Evolutionary conservation across 1,284 basidiomycete species (phyloP).

Genomic region (Tylopilus sp.): DNA sequence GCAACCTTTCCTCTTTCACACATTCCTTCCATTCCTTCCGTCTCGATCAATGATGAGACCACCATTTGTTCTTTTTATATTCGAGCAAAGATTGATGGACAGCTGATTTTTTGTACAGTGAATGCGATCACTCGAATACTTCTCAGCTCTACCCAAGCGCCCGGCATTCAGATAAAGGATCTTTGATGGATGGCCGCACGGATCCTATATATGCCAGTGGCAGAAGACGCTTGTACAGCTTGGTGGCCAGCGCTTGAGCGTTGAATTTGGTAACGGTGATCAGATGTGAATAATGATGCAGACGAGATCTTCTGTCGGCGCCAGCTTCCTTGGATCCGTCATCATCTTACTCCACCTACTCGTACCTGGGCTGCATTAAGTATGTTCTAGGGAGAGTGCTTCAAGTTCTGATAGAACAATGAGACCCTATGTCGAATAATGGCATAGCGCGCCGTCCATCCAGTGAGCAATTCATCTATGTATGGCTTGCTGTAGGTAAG

Average conservation of each 20-base stretch:
- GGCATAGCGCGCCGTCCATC: neutral
- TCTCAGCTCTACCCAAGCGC: slow-evolving; percentile 82
- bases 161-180: slow-evolving; percentile 66
- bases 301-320: slow-evolving; percentile 3
- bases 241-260: slow-evolving; percentile 10
- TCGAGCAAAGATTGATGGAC: slow-evolving; percentile 13
- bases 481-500: neutral
- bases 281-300: slow-evolving; percentile 14
- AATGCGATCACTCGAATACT: slow-evolving; percentile 70
- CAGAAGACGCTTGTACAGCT: slow-evolving; percentile 21
- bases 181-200: slow-evolving; percentile 17
- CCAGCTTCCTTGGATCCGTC: slow-evolving; percentile 1
- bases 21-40: slow-evolving; percentile 2
- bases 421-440: slow-evolving; percentile 5
- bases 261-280: slow-evolving; percentile 25
- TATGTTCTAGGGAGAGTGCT: neutral
- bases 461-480: neutral
- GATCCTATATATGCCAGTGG: neutral
- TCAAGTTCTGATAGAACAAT: neutral
- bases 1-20: slow-evolving; percentile 6
- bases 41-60: slow-evolving; percentile 13
- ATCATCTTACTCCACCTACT: neutral
- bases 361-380: neutral
- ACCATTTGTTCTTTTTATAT: slow-evolving; percentile 2
- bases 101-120: slow-evolving; percentile 38